Evolutionary conservation across 495 filamentous ascomycete genomes (phyloP), one percentile per base, ranked within the genome.

Genomic region (Talaromyces ruber): DNA sequence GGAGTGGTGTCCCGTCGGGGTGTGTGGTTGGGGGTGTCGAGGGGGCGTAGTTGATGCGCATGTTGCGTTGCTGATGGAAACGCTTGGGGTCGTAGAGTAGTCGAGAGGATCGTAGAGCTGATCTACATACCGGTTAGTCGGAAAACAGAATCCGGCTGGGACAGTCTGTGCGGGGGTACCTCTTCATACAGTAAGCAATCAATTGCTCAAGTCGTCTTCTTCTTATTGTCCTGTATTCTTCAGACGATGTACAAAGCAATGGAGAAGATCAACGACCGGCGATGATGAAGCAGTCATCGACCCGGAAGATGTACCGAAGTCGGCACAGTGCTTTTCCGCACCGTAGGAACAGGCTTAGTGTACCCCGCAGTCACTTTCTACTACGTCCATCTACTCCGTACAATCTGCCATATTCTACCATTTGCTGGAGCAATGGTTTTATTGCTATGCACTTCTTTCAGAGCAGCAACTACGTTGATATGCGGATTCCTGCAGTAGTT

Each of bases 41-140:
- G 64, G 81, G 71, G 57, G 81, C 71, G 80, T 92, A 91, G 60
- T 87, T 85, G 63, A 92, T 76, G 69, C 88, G 88, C 89, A 91
- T 92, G 58, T 64, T 83, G 62, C 12, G 32, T 7, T 9, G 34
- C 5, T 24, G 50, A 26, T 53, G 8, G 14, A 39, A 4, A 16
- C 9, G 12, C 28, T 7, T 53, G 16, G 18, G 28, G 4, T 57
- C 28, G 54, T 57, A 57, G 54, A 18, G 32, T 39, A 39, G 12
- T 39, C 34, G 34, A 39, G 34, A 16, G 34, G 14, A 39, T 16
- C 34, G 34, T n/a, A 39, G 34, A 39, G 34, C 5, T 39, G 34
- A 39, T 39, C 34, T 39, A 12, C 9, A 16, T 16, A 37, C 16
- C 34, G 6, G 34, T 39, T 39, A 16, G 34, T 39, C 34, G 16